Percentiles rank a stretch among this genome's conserved stretches.
Conservation (phyloP, 2,329 filamentous ascomycete species). For the Pseudogymnoascus sp. region DNA sequence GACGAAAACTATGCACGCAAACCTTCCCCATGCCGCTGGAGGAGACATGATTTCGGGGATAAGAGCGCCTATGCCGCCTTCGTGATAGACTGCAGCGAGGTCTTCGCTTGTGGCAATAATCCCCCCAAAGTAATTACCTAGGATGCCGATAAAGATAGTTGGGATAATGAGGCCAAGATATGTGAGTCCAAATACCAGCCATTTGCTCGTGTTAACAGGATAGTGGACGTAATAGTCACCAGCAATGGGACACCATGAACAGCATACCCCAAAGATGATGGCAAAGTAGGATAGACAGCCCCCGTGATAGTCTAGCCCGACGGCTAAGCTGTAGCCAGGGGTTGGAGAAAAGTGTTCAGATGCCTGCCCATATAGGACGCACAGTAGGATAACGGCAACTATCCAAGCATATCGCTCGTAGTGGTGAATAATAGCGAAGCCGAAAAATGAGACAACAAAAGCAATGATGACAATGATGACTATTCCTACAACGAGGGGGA, state of each 20-base stretch:
- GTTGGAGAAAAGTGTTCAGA: conserved; percentile 15
- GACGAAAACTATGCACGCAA: conserved; percentile 3
- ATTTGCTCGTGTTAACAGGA: conserved; percentile 35
- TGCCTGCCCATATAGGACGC: conserved; percentile 16
- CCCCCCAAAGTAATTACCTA: conserved; percentile 7
- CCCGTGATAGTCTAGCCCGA: conserved; percentile 13
- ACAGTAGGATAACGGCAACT: conserved; percentile 39
- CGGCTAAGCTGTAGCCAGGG: background rate
- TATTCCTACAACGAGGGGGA: conserved; percentile 51
- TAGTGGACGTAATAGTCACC: conserved; percentile 40
- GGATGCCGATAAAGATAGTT: conserved; percentile 23
- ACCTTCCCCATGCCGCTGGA: background rate
- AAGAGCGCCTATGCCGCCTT: conserved; percentile 3
- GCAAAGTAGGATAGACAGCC: conserved; percentile 11
- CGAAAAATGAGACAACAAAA: conserved; percentile 51
- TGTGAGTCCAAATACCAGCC: conserved; percentile 41
- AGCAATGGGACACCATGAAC: conserved; percentile 37
- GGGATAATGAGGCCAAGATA: conserved; percentile 39
- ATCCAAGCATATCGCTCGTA: conserved; percentile 51
- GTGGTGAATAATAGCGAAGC: conserved; percentile 45
- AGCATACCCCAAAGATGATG: conserved; percentile 1
- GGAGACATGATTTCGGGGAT: background rate
- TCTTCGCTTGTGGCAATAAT: background rate
- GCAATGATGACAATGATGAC: conserved; percentile 49
- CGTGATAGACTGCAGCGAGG: background rate